phyloP scores from a whole-genome alignment of 1,284 basidiomycete species.

The Cystobasidiaceae sp. region DNA sequence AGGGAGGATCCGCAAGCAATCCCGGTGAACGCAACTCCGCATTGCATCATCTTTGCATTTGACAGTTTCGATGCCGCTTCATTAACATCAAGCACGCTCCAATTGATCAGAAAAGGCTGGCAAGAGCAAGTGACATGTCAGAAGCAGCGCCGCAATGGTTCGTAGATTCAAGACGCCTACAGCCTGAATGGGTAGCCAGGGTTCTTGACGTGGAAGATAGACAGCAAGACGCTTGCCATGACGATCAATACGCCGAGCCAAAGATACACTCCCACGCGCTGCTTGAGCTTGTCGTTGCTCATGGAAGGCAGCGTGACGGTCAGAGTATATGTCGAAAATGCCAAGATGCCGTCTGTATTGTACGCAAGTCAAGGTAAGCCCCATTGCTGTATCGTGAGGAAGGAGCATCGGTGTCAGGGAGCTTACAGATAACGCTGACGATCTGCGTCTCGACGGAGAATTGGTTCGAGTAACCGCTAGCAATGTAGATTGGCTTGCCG shows the following conservation, averaged over 20 bases:
- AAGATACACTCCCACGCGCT: conserved; percentile 79
- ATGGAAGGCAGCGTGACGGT: conserved; percentile 75
- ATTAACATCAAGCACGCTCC: no score
- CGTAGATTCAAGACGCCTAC: not conserved
- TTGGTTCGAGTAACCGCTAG: conserved; percentile 81
- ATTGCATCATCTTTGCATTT: no score
- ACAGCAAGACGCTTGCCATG: conserved; percentile 80
- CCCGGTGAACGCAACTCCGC: not conserved
- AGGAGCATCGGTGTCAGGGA: not conserved
- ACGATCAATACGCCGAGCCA: conserved; percentile 79
- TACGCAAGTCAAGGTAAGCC: not conserved
- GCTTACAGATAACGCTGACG: conserved; percentile 77
- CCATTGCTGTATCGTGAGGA: not conserved
- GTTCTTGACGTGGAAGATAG: conserved; percentile 78
- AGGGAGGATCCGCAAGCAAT: no score
- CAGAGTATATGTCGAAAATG: conserved; percentile 74
- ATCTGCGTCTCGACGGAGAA: conserved; percentile 89
- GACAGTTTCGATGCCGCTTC: no score
- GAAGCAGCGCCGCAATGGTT: not conserved
- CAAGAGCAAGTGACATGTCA: no score
- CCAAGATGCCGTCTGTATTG: conserved; percentile 71
- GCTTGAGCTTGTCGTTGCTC: conserved; percentile 60
- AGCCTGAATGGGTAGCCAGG: conserved; percentile 33
- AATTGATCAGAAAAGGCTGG: no score
- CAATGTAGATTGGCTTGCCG: conserved; percentile 69